Percentiles rank a stretch among this genome's conserved stretches.
phyloP scores from a whole-genome alignment of 2,329 filamentous ascomycete species.

The Rutstroemia sydowiana region DNA sequence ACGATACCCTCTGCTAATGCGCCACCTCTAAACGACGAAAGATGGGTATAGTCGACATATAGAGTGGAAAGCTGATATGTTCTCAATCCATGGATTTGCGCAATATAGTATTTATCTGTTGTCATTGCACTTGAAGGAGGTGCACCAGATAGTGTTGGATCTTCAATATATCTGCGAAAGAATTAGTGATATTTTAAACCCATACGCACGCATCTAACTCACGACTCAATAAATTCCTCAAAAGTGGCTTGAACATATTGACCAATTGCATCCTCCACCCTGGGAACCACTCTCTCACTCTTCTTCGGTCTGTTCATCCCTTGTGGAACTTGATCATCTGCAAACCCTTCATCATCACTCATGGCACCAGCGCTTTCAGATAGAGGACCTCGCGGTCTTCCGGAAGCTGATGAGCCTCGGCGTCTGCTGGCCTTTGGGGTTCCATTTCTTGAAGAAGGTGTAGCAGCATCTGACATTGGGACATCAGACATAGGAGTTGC shows the following conservation, averaged over 20 bases:
- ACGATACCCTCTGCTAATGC: constrained; percentile 80
- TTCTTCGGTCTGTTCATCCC: constrained; percentile 38
- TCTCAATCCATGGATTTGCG: constrained; percentile 72
- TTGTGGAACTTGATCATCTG: constrained; percentile 56
- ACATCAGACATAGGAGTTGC: constrained; percentile 21
- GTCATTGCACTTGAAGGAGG: constrained; percentile 63
- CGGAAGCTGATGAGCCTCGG: constrained; percentile 26
- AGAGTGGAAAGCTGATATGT: constrained; percentile 72
- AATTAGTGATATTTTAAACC: constrained; percentile 15
- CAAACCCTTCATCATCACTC: constrained; percentile 59
- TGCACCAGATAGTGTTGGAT: constrained; percentile 53
- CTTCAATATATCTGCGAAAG: constrained; percentile 55
- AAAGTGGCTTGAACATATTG: constrained; percentile 69
- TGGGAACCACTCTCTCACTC: constrained; percentile 49
- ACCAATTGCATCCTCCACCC: constrained; percentile 70
- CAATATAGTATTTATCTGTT: constrained; percentile 77
- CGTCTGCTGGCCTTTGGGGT: constrained; percentile 22
- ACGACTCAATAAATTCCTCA: constrained; percentile 74
- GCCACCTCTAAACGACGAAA: constrained; percentile 69
- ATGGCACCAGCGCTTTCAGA: constrained; percentile 53
- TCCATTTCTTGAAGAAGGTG: constrained; percentile 19
- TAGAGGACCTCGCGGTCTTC: constrained; percentile 39
- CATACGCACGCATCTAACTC: constrained; percentile 31
- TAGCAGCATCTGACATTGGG: constrained; percentile 19
- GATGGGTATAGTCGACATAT: constrained; percentile 81